Evolutionary conservation across 768 basidiomycete species (phyloP), one percentile per base, ranked within the genome.

Genomic region (Amanita molliuscula): DNA sequence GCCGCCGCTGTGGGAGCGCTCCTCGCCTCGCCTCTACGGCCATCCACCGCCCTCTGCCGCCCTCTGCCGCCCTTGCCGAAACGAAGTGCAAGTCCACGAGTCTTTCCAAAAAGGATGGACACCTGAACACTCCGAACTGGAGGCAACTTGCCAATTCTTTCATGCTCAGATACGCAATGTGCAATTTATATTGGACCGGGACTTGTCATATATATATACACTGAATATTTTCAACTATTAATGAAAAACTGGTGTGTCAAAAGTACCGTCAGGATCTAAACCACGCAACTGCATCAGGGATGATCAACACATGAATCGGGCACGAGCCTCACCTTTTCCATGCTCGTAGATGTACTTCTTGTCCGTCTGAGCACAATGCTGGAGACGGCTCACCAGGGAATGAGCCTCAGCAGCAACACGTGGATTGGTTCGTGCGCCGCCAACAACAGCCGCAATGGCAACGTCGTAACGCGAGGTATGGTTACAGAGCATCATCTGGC

Each of bases 401-500:
- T 88, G 84, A 8, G 81, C 75, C 53, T 68, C 70, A 9, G 77
- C 71, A 6, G 81, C 74, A 2, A 85, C 74, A 40, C 67, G 69
- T 16, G 71, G 57, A 56, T 86, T 85, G 48, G 64, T 59, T 28
- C 56, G 54, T 6, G 80, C 75, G 8, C 73, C 81, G 29, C 75
- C 75, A 11, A 74, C 72, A 31, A 87, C 69, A 6, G 83, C 84
- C 10, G 70, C 71, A 4, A 74, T 65, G 28, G 84, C 84, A 34
- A 86, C 73, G 48, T 82, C 68, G 61, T 78, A 87, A 33, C 84
- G 73, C 26, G 82, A 84, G 0, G 81, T 82, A 46, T 69, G 65
- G 62, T 87, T 87, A 61, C 74, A 73, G 15, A 86, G 62, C 84
- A 86, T 81, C 85, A 86, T 87, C 79, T 83, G 28, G 3, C 6